Percentiles rank a stretch among this genome's conserved stretches.
Conservation (phyloP, 305 asterid species). For the Withania somnifera region DNA sequence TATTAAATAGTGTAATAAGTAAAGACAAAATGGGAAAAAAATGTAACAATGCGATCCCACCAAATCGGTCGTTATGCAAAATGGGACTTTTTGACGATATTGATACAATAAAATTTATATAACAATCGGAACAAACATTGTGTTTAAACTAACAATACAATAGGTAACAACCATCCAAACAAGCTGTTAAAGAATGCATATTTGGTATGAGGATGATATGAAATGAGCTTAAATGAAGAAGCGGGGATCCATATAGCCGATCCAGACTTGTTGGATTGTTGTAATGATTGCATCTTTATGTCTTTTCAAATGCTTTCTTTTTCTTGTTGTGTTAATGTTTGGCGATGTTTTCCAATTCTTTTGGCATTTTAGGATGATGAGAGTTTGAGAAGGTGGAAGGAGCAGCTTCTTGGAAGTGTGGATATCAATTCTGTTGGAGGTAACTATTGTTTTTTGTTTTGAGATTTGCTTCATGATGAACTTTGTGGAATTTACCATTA, state of each 20-base stretch:
- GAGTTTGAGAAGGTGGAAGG: conserved; percentile 29
- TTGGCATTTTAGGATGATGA: conserved; percentile 19
- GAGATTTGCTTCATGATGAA: background rate
- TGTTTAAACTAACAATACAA: no score
- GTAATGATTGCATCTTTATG: background rate
- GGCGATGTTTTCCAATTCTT: background rate
- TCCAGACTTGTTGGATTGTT: background rate
- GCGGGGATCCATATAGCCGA: background rate
- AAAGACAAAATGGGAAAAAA: background rate
- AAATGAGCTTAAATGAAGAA: background rate
- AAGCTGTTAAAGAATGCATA: no score
- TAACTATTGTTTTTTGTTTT: background rate
- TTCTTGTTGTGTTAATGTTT: background rate
- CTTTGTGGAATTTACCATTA: background rate
- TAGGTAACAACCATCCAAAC: no score
- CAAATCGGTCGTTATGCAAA: background rate
- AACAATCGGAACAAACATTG: no score
- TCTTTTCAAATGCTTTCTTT: background rate
- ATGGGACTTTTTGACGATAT: background rate
- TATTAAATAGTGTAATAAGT: background rate
- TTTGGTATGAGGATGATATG: background rate
- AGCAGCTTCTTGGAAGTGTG: conserved; percentile 23
- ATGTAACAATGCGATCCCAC: background rate
- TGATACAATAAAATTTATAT: background rate
- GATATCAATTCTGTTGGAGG: conserved; percentile 16